Evolutionary conservation across 1,284 basidiomycete species (phyloP).

Genomic region (Ceratobasidium sp.): DNA sequence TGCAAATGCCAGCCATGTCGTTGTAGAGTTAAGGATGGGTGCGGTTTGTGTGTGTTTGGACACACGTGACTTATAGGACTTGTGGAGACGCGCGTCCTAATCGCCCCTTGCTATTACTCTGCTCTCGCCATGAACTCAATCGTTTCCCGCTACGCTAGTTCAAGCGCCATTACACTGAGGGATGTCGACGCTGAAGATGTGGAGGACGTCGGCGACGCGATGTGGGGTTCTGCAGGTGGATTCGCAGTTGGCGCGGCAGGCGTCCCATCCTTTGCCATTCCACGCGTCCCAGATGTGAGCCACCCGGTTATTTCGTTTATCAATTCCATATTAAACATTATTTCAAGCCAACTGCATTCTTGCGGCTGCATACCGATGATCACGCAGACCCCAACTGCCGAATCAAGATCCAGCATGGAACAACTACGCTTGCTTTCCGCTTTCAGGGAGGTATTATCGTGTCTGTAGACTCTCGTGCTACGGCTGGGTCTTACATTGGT

Average conservation of each 20-base stretch:
- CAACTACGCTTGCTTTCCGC: slow-evolving; percentile 97
- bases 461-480: slow-evolving; percentile 97
- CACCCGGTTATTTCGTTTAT: neutral
- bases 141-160: slow-evolving; percentile 73
- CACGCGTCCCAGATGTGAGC: slow-evolving; percentile 80
- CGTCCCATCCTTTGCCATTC: slow-evolving; percentile 76
- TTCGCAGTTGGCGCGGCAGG: slow-evolving; percentile 76
- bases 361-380: slow-evolving; percentile 92
- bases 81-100: slow-evolving; percentile 44
- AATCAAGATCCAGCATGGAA: slow-evolving; percentile 99
- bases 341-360: slow-evolving; percentile 85
- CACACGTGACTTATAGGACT: slow-evolving; percentile 38
- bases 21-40: slow-evolving; percentile 18
- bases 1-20: slow-evolving; percentile 83
- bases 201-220: slow-evolving; percentile 69
- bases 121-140: slow-evolving; percentile 78
- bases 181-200: slow-evolving; percentile 69
- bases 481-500: slow-evolving; percentile 97
- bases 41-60: slow-evolving; percentile 27
- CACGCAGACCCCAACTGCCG: slow-evolving; percentile 91
- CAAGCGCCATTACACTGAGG: slow-evolving; percentile 67
- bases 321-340: neutral
- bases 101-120: slow-evolving; percentile 49
- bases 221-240: slow-evolving; percentile 85
- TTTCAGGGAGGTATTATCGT: slow-evolving; percentile 98